phyloP scores from a whole-genome alignment of 75 land plant species.

The Selaginella tamariscina region DNA sequence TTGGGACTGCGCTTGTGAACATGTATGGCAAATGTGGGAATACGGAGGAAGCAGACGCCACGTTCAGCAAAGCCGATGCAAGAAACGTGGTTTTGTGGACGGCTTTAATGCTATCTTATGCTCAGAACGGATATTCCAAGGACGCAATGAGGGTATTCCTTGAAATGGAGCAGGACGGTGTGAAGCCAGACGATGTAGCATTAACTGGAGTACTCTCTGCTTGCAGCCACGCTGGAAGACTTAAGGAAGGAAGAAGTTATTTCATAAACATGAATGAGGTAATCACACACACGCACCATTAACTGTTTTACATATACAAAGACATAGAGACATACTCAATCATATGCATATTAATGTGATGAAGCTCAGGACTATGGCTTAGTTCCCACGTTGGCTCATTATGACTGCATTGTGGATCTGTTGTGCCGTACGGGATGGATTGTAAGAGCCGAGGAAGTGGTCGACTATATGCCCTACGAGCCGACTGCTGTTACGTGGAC shows the following conservation, averaged over 20 bases:
- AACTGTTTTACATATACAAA: too few species aligned
- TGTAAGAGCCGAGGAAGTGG: neutral
- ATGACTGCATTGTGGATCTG: slow-evolving; percentile 17
- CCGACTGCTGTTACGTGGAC: slow-evolving; percentile 14
- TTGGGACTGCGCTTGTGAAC: slow-evolving; percentile 6
- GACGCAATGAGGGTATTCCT: neutral
- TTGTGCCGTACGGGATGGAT: slow-evolving; percentile 11
- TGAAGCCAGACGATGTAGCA: neutral
- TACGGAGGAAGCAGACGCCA: neutral
- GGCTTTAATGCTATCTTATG: neutral
- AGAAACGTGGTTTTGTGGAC: neutral
- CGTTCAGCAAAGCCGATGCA: neutral
- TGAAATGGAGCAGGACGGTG: neutral
- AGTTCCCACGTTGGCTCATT: slow-evolving; percentile 12
- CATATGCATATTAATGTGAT: too few species aligned
- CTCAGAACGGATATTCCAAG: neutral
- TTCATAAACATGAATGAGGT: neutral
- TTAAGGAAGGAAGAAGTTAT: neutral
- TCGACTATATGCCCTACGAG: slow-evolving; percentile 14
- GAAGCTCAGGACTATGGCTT: slow-evolving; percentile 10
- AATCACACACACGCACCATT: too few species aligned
- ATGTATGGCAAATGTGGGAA: slow-evolving; percentile 10
- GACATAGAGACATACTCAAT: too few species aligned
- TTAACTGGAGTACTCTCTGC: neutral
- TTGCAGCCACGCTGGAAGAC: neutral